These are phyloP conservation scores for Blastomyces parvus DNA, from an alignment of 2,329 filamentous ascomycete genomes.

Conservation along the genomic window DNA sequence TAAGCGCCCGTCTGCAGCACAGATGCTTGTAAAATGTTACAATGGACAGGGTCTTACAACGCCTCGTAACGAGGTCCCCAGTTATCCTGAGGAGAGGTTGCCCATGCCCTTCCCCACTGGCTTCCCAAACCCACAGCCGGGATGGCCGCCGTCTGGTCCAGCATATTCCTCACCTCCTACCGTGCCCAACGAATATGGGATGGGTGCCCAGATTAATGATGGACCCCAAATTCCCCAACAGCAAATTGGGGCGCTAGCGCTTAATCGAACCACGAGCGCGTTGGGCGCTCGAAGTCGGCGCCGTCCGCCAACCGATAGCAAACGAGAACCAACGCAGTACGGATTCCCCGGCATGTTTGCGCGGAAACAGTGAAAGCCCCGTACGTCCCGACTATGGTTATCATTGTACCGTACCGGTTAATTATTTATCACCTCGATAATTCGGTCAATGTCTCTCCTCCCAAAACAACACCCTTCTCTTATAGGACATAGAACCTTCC, in stretches of 20 bases:
- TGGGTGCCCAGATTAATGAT: background rate
- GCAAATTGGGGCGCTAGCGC: background rate
- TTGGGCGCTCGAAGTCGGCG: background rate
- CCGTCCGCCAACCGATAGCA: background rate
- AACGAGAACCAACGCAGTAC: background rate
- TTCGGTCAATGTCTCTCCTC: no score
- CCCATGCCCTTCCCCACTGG: no score
- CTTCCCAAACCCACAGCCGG: background rate
- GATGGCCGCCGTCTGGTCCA: background rate
- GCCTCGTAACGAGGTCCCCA: background rate
- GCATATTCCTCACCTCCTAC: background rate
- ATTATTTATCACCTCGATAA: no score
- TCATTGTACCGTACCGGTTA: background rate
- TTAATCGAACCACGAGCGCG: background rate
- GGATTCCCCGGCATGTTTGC: background rate
- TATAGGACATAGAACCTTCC: no score
- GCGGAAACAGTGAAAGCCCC: no score
- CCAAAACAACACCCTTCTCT: no score
- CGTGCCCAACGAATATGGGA: background rate
- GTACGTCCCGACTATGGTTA: background rate
- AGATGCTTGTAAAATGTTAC: background rate
- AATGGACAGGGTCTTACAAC: background rate
- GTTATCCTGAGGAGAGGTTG: no score
- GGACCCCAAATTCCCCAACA: background rate
- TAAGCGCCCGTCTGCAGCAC: background rate